Evolutionary conservation across 2,329 filamentous ascomycete genomes (phyloP).

Genomic region (Fulvia fulva): DNA sequence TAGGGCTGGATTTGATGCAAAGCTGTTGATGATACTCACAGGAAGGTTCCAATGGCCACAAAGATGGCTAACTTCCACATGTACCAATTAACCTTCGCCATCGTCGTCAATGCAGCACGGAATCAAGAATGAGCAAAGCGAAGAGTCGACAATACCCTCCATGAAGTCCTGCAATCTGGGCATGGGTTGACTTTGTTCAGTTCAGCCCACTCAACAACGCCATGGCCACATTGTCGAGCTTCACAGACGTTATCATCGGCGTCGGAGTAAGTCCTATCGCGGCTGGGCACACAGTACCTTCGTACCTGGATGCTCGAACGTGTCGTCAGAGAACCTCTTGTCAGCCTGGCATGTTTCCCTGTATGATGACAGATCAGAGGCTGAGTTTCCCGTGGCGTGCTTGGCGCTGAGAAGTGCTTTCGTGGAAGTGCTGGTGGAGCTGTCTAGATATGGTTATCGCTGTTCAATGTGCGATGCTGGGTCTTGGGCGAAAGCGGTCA

Average conservation of each 20-base stretch:
- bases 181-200: not conserved
- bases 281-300: not conserved
- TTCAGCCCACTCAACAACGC: no score
- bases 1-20: not conserved
- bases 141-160: not conserved
- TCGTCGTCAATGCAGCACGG: no score
- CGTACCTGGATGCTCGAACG: not conserved
- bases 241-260: not conserved
- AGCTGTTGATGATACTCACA: not conserved
- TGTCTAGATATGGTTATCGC: not conserved
- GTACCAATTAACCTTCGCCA: not conserved
- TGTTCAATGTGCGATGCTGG: not conserved
- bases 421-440: not conserved
- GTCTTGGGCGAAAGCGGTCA: not conserved
- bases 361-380: not conserved
- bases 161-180: not conserved
- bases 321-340: not conserved
- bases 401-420: not conserved
- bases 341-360: not conserved
- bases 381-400: no score
- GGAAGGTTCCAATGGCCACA: conserved; percentile 9
- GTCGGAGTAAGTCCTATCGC: not conserved
- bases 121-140: not conserved
- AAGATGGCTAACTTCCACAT: not conserved
- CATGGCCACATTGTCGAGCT: not conserved